Evolutionary conservation across 2,329 filamentous ascomycete genomes (phyloP).

Genomic region (Leptodontidium sp.): DNA sequence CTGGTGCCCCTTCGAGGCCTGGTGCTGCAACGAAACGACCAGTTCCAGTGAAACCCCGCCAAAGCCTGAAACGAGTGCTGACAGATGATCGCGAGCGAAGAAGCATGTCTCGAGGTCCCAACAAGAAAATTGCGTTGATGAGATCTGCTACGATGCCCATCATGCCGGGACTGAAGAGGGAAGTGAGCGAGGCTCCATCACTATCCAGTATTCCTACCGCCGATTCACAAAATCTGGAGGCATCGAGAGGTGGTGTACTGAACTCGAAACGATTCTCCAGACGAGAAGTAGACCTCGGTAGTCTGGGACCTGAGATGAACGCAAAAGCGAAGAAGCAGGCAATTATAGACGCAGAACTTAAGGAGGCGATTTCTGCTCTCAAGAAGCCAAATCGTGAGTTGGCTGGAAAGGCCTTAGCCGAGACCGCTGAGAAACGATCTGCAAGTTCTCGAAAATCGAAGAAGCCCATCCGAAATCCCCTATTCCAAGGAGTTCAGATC

Average conservation of each 20-base stretch:
- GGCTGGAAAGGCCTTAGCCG: constrained; percentile 71
- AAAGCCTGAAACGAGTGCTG: constrained; percentile 68
- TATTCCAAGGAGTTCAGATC: constrained; percentile 47
- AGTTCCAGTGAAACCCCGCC: constrained; percentile 51
- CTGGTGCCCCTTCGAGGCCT: constrained; percentile 55
- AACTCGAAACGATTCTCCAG: constrained; percentile 56
- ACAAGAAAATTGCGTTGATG: constrained; percentile 68
- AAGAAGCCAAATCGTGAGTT: constrained; percentile 79
- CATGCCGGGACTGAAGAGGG: constrained; percentile 70
- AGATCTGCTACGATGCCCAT: constrained; percentile 72
- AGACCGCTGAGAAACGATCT: constrained; percentile 70
- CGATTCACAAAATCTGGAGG: constrained; percentile 49
- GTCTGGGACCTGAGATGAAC: constrained; percentile 60
- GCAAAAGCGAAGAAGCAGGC: constrained; percentile 71
- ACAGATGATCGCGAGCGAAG: constrained; percentile 64
- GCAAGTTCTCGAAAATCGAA: constrained; percentile 58
- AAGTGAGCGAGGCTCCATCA: constrained; percentile 67
- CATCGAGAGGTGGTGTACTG: constrained; percentile 47
- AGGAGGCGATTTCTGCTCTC: constrained; percentile 76
- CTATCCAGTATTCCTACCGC: constrained; percentile 58
- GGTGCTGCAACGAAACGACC: constrained; percentile 61
- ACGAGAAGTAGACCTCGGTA: constrained; percentile 62
- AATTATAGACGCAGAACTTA: constrained; percentile 72
- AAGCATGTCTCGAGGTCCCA: constrained; percentile 64
- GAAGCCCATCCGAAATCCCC: constrained; percentile 54